Evolutionary conservation across 1,284 basidiomycete species (phyloP).

Genomic region (Sporisorium graminicola): DNA sequence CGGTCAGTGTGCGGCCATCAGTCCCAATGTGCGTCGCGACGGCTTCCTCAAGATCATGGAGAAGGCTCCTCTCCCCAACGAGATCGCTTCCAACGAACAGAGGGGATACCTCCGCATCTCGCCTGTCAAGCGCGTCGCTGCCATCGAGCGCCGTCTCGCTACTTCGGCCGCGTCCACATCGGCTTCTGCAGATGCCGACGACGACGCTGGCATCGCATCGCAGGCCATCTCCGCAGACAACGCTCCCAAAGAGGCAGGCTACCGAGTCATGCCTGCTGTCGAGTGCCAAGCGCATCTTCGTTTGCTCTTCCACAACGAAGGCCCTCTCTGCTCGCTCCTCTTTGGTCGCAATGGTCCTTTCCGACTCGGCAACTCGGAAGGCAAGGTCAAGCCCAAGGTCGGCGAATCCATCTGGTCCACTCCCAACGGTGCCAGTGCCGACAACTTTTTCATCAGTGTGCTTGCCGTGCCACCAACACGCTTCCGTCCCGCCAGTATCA

Average conservation of each 20-base stretch:
- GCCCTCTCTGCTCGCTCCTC: conserved; percentile 83
- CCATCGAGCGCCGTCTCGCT: conserved; percentile 38
- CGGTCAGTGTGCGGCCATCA: conserved; percentile 82
- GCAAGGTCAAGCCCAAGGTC: conserved; percentile 37
- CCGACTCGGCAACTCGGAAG: conserved; percentile 60
- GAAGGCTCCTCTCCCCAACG: conserved; percentile 33
- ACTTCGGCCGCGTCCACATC: conserved; percentile 26
- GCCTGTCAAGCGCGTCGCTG: conserved; percentile 56
- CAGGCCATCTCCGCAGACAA: conserved; percentile 53
- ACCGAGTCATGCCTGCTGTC: conserved; percentile 85
- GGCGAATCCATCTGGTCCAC: conserved; percentile 38
- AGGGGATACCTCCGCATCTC: conserved; percentile 46
- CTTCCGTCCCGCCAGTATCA: conserved; percentile 91
- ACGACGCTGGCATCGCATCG: conserved; percentile 30
- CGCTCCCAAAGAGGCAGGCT: conserved; percentile 56
- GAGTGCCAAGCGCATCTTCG: conserved; percentile 95
- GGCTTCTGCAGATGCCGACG: conserved; percentile 21
- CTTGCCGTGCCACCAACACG: conserved; percentile 92
- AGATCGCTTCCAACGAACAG: conserved; percentile 44
- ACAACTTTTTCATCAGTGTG: conserved; percentile 97
- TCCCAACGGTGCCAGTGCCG: conserved; percentile 77
- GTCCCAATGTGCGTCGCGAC: conserved; percentile 91
- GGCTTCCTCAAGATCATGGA: conserved; percentile 94
- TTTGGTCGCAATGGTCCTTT: conserved; percentile 94
- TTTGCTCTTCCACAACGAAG: conserved; percentile 86